Percentiles rank a stretch among this genome's conserved stretches.
Evolutionary conservation across 345 rosid genomes (phyloP).

Genomic region (Crucihimalaya himalaica): DNA sequence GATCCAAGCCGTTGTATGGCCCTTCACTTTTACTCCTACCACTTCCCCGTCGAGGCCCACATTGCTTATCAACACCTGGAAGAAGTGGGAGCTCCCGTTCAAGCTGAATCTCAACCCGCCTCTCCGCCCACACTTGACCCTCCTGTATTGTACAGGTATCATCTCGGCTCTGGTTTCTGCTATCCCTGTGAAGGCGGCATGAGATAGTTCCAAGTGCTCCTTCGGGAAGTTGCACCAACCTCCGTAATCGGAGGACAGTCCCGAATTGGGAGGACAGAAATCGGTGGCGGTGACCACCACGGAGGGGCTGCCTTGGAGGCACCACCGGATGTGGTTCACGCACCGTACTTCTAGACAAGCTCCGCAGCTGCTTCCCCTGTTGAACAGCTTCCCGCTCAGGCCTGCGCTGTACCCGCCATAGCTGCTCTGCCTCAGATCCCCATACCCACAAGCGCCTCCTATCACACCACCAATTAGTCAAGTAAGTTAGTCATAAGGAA

Average conservation of each 20-base stretch:
- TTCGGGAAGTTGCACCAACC: conserved; percentile 97
- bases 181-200: conserved; percentile 81
- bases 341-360: conserved; percentile 89
- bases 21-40: conserved; percentile 83
- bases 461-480: conserved; percentile 28
- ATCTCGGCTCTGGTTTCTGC: conserved; percentile 67
- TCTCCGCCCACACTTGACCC: conserved; percentile 71
- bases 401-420: conserved; percentile 80
- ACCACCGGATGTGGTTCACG: conserved; percentile 85
- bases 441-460: conserved; percentile 97
- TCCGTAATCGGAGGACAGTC: conserved; percentile 77
- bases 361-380: conserved; percentile 84
- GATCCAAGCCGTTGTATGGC: conserved; percentile 89
- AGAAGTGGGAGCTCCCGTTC: conserved; percentile 70
- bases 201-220: conserved; percentile 88
- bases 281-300: conserved; percentile 85
- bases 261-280: conserved; percentile 91
- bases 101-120: conserved; percentile 80
- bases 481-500: conserved; percentile 11
- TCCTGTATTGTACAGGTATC: conserved; percentile 78
- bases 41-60: conserved; percentile 85
- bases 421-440: conserved; percentile 68
- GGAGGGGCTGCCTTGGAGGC: conserved; percentile 81
- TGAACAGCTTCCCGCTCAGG: conserved; percentile 75
- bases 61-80: conserved; percentile 73